phyloP scores from a whole-genome alignment of 345 rosid species.

The Citrus reticulata region DNA sequence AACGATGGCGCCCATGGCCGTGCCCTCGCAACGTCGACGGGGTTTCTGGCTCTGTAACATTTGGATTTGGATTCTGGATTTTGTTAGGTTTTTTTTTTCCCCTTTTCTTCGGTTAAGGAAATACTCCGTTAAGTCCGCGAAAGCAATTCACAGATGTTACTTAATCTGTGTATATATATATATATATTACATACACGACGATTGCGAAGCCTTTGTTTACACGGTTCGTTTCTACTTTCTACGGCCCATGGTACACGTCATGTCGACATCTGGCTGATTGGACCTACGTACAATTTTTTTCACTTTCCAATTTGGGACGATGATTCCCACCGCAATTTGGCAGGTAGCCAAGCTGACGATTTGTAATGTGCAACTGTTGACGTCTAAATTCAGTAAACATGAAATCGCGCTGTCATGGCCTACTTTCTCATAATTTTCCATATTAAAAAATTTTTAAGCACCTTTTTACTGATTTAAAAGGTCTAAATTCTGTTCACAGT shows the following conservation, averaged over 20 bases:
- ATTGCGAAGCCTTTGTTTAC: neutral
- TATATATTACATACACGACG: neutral
- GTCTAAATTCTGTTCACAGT: too few relatives aligned
- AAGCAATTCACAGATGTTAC: neutral
- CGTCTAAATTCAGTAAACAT: too few relatives aligned
- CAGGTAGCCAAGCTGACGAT: too few relatives aligned
- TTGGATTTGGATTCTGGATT: neutral
- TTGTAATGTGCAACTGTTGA: too few relatives aligned
- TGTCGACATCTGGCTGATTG: neutral
- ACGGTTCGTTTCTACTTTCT: neutral
- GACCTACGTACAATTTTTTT: neutral
- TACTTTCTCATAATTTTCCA: too few relatives aligned
- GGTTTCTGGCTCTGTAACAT: constrained; percentile 56
- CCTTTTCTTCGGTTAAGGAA: neutral
- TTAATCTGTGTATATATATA: neutral
- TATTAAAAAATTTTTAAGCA: too few relatives aligned
- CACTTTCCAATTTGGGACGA: too few relatives aligned
- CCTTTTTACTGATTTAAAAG: too few relatives aligned
- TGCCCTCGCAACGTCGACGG: constrained; percentile 86
- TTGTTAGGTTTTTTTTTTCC: neutral
- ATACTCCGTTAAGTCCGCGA: neutral
- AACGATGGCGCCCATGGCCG: constrained; percentile 93
- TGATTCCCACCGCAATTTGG: too few relatives aligned
- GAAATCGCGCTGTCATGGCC: too few relatives aligned
- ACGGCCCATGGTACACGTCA: neutral